Evolutionary conservation across 208 protist genomes (phyloP).

Genomic region (Paratrypanosoma confusum): DNA sequence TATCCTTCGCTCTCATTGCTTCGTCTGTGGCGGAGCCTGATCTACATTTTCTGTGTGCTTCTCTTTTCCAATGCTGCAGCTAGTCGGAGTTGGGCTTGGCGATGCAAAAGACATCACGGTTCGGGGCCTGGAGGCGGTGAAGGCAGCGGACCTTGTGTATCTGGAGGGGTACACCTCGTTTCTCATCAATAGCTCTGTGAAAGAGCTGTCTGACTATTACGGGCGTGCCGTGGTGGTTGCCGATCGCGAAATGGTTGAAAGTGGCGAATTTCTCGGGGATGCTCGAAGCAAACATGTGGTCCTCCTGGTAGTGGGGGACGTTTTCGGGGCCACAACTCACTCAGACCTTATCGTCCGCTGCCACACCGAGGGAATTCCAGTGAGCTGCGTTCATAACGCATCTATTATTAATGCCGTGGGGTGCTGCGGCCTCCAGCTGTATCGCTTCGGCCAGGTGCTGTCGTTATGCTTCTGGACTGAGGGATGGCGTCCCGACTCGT

Average conservation of each 20-base stretch:
- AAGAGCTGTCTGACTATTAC: conserved; percentile 82
- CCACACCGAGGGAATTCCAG: conserved; percentile 64
- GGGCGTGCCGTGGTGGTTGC: conserved; percentile 85
- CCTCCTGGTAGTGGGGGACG: conserved; percentile 99
- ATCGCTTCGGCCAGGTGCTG: conserved; percentile 97
- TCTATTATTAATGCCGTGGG: conserved; percentile 99
- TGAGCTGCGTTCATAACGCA: conserved; percentile 97
- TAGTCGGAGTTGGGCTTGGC: conserved; percentile 96
- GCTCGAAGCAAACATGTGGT: conserved; percentile 87
- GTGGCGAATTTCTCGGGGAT: conserved; percentile 80
- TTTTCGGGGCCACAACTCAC: conserved; percentile 99
- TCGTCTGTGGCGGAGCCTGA: neutral
- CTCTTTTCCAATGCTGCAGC: conserved; percentile 62
- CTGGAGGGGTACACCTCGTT: conserved; percentile 99
- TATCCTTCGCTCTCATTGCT: conserved; percentile 1
- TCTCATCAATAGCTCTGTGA: conserved; percentile 75
- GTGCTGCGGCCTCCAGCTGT: conserved; percentile 98
- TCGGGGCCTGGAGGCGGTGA: conserved; percentile 92
- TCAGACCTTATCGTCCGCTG: conserved; percentile 96
- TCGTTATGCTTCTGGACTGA: conserved; percentile 97
- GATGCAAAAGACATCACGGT: conserved; percentile 98
- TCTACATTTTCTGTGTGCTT: conserved; percentile 2
- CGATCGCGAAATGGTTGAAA: conserved; percentile 95
- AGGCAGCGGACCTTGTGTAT: conserved; percentile 89
- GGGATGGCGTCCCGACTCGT: conserved; percentile 94